Base-by-base conservation (phyloP, 2,329 filamentous ascomycete species). In the Paracorniculantispora psalliotae region DNA sequence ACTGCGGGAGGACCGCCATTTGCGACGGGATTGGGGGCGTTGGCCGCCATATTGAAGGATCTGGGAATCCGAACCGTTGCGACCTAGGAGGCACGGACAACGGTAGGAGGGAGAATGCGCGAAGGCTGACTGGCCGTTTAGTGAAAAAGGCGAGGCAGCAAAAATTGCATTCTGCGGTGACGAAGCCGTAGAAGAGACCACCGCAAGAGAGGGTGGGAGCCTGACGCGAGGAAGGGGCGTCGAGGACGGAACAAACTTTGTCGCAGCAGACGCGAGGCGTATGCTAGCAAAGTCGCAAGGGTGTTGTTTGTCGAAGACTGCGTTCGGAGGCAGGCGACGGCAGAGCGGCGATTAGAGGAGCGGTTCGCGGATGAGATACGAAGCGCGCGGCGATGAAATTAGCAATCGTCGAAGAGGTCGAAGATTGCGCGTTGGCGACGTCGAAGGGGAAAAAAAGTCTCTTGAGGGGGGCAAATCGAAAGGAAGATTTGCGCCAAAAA, bases 31-130 rank as follows among this genome's bases (percentile, higher is more conserved):
- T 82, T 89, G 59, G 90, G 84, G 66, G 89, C 90, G 71, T 90
- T 89, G 67, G 91, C 88, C 73, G 85, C 92, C 79, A 97, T 96
- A 68, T 92, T 96, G 69, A 96, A 89, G 19, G 93, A 96, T 64
- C 87, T 86, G 83, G 78, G 97, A 92, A 67, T 91, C 87, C 66
- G 80, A 79, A 57, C 90, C 90, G 83, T 96, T 50, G 44, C 39
- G 69, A 81, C 80, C 65, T 79, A 75, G 69, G 79, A 84, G 74
- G 83, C 82, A 73, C 85, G 84, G 63, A 81, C 83, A 66, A 89
- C 84, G 72, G 80, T 79, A 65, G 88, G 87, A 67, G 33, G 89
- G 80, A 71, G 87, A 47, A 47, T 59, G 49, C 51, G 57, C 50
- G 50, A 48, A 0, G 37, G 37, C 50, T 59, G 57, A 25, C 57